phyloP scores from a whole-genome alignment of 148 eudicot species.

The Drosera capensis region DNA sequence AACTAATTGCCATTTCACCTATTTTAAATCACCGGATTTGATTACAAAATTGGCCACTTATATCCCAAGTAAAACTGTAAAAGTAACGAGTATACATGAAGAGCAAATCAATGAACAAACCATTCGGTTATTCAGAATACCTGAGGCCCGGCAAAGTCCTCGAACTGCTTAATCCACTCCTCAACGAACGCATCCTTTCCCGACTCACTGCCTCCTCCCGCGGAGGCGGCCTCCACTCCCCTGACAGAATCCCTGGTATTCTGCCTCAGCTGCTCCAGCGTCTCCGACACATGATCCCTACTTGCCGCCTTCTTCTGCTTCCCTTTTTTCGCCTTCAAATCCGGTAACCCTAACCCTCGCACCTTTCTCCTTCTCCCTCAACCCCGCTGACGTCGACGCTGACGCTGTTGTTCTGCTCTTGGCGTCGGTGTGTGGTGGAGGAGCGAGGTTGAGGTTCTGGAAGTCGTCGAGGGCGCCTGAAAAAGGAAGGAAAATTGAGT shows the following conservation, averaged over 20 bases:
- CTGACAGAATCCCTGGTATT: conserved; percentile 83
- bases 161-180: conserved; percentile 93
- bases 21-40: no score
- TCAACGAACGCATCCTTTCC: conserved; percentile 46
- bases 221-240: conserved; percentile 49
- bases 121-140: conserved; percentile 9
- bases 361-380: no score
- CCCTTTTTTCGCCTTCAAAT: conserved; percentile 67
- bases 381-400: no score
- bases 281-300: conserved; percentile 72
- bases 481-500: no score
- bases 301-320: conserved; percentile 71
- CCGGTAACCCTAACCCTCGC: conserved; percentile 89
- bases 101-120: neutral
- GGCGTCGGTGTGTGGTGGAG: no score
- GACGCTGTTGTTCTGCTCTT: no score
- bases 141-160: conserved; percentile 78
- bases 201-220: conserved; percentile 17
- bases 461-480: conserved; percentile 98
- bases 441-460: conserved; percentile 48
- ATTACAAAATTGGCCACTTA: no score
- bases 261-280: conserved; percentile 84
- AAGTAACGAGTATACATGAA: neutral
- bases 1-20: no score
- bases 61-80: no score